Percentiles rank a stretch among this genome's conserved stretches.
phyloP scores from a whole-genome alignment of 164 flowering plant species.

The Vitis rotundifolia region DNA sequence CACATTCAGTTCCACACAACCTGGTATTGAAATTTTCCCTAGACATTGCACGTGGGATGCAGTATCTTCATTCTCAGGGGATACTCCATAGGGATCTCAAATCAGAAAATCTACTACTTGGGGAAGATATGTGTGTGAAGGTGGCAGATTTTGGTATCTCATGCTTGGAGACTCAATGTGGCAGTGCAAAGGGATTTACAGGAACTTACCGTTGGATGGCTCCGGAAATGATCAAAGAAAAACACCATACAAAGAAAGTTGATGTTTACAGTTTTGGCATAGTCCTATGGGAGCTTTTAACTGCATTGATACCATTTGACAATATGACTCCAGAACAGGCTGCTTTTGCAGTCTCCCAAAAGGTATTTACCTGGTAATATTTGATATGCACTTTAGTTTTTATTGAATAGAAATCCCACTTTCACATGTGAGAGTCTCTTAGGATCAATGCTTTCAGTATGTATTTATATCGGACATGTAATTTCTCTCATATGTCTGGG shows the following conservation, averaged over 20 bases:
- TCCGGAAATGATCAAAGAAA: slow-evolving; percentile 94
- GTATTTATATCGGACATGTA: no score
- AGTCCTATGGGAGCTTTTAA: slow-evolving; percentile 92
- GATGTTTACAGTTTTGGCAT: slow-evolving; percentile 97
- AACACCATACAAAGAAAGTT: slow-evolving; percentile 84
- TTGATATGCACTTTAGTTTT: no score
- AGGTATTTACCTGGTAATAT: slow-evolving; percentile 48
- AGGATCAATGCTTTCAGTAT: no score
- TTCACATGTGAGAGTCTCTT: no score
- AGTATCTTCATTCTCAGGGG: slow-evolving; percentile 84
- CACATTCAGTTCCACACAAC: slow-evolving; percentile 73
- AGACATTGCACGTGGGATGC: slow-evolving; percentile 91
- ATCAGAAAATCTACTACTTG: slow-evolving; percentile 87
- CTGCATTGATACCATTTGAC: slow-evolving; percentile 86
- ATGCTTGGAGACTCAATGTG: slow-evolving; percentile 87
- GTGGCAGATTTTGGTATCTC: slow-evolving; percentile 98
- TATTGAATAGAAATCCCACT: no score
- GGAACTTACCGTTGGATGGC: slow-evolving; percentile 99
- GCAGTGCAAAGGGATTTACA: slow-evolving; percentile 79
- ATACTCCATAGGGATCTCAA: slow-evolving; percentile 93
- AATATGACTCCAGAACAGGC: slow-evolving; percentile 98
- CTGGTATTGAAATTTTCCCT: slow-evolving; percentile 74
- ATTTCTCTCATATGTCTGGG: no score
- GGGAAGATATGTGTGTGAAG: slow-evolving; percentile 80
- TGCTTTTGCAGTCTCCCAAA: slow-evolving; percentile 94